Evolutionary conservation across 768 basidiomycete genomes (phyloP), one percentile per base, ranked within the genome.

Genomic region (Cubamyces sp.): DNA sequence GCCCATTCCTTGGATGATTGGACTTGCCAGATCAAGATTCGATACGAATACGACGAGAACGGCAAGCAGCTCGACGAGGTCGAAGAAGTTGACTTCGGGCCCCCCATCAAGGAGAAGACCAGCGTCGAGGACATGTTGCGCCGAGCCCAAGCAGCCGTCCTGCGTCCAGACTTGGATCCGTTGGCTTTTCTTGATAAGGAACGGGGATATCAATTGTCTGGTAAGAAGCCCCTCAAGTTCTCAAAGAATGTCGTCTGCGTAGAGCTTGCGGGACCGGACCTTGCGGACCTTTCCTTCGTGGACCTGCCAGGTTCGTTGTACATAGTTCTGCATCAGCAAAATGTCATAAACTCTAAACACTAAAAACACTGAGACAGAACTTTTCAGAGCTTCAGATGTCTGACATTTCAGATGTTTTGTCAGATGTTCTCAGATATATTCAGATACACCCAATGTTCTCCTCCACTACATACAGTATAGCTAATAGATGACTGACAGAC

Each of bases 101-200:
- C 69, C 0, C 26, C 65, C 2, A 70, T 87, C 34, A 73, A 72
- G 4, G 67, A 84, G 48, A 81, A 77, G 47, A 34, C 43, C 1
- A 65, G 74, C 0, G 81, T 90, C 7, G 87, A 87, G 57, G 65
- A 80, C 3, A 78, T 77, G 73, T 75, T 88, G 14, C 79, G 85
- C 26, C 77, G 87, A 3, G 87, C 87, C 0, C 87, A 88, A 66
- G 77, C 80, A 0, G 86, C 86, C 0, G n/a, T n/a, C n/a, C n/a
- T n/a, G n/a, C n/a, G n/a, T n/a, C n/a, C n/a, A n/a, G n/a, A n/a
- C n/a, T n/a, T n/a, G n/a, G n/a, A n/a, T n/a, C n/a, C n/a, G n/a
- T n/a, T n/a, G n/a, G n/a, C n/a, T n/a, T n/a, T n/a, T n/a, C n/a
- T n/a, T n/a, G n/a, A n/a, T n/a, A n/a, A n/a, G n/a, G n/a, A n/a